Evolutionary conservation across 2,329 filamentous ascomycete genomes (phyloP), one percentile per base, ranked within the genome.

Genomic region (Colletotrichum sp.): DNA sequence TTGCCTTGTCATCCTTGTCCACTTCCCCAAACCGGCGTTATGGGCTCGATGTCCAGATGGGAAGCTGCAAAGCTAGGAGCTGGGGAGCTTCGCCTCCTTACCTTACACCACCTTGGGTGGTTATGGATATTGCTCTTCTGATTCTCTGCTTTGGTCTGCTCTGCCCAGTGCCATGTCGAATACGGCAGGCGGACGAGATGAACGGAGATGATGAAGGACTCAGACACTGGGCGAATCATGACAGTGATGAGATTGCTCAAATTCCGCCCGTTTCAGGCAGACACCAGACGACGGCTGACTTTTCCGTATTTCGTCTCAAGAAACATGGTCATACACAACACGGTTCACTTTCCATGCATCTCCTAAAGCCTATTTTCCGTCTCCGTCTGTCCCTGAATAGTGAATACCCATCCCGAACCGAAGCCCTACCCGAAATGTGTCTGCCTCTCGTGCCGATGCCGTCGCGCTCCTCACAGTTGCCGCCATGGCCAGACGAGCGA

Each of bases 231-330:
- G 6, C 25, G 22, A 27, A 59, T 59, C 55, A 59, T 59, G 44
- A 25, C 6, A 52, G 39, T 52, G n/a, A 52, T 22, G 44, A 22
- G 44, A 22, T 22, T 52, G 70, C 64, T 60, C 70, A 32, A 68
- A 73, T 75, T 34, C 70, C 44, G 44, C 28, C 64, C 32, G 73
- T 73, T 75, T 75, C 73, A 75, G 59, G 44, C 13, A 55, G 32
- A 75, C 64, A 60, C 68, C 44, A 69, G 73, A 75, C 65, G 73
- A 69, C 70, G 73, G 70, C 63, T 12, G 48, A 27, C 61, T 28
- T 12, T 72, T 30, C 61, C 63, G 19, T 32, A 25, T 15, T 64
- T 65, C 64, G 68, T 72, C 61, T 72, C 55, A 52, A 64, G 63
- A 71, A 75, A 39, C 32, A 39, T 25, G 68, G 61, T 69, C 36